Percentiles rank a stretch among this genome's conserved stretches.
These are phyloP conservation scores for Eremochloa ophiuroides DNA, from an alignment of 176 grass and related monocot species.

Conservation along the genomic window DNA sequence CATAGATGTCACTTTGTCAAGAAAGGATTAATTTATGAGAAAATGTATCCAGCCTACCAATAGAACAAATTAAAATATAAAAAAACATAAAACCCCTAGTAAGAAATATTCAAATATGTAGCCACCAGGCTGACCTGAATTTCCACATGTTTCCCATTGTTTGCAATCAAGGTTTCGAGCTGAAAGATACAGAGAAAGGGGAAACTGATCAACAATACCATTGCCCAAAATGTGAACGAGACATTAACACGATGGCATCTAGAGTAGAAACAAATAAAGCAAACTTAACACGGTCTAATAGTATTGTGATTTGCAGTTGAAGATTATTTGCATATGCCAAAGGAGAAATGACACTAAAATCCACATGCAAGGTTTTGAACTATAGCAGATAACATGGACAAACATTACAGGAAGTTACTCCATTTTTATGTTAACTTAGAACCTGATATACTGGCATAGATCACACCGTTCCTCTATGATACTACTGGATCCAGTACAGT, in stretches of 20 bases:
- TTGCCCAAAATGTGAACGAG: not conserved
- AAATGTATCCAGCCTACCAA: not conserved
- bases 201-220: not conserved
- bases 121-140: slow-evolving; percentile 61
- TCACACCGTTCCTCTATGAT: not conserved
- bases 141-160: slow-evolving; percentile 70
- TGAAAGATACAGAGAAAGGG: slow-evolving; percentile 35
- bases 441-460: not conserved
- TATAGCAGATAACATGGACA: not conserved
- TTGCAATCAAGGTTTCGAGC: slow-evolving; percentile 75
- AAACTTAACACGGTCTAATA: not conserved
- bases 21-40: not conserved
- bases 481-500: slow-evolving; percentile 3
- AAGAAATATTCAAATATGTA: slow-evolving; percentile 14
- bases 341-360: not conserved
- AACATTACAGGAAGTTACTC: not conserved
- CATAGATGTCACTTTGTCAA: slow-evolving; percentile 13
- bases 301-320: not conserved
- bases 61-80: not conserved
- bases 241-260: not conserved
- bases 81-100: not conserved
- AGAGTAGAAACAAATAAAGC: slow-evolving; percentile 7
- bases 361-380: not conserved
- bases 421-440: not conserved
- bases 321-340: not conserved